Conservation (phyloP, 306 rosid species). For the Trifolium repens region DNA sequence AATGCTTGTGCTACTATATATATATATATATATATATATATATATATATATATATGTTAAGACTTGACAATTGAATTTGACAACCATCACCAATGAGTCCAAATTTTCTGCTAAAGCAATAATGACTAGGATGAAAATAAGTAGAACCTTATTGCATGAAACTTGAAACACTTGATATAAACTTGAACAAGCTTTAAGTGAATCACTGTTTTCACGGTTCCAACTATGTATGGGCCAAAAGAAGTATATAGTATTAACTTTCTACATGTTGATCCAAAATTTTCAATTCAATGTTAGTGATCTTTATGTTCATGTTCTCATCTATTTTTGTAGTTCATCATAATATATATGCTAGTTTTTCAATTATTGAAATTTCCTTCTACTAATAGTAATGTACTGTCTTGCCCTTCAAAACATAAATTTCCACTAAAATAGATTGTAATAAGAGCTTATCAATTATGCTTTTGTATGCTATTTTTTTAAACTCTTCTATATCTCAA, state of each 20-base stretch:
- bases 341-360: not conserved
- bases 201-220: conserved; percentile 31
- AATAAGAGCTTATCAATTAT: not conserved
- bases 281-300: not conserved
- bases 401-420: conserved; percentile 11
- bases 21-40: not conserved
- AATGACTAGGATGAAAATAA: conserved; percentile 22
- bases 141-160: conserved; percentile 22
- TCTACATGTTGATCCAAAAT: not conserved
- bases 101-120: conserved; percentile 40
- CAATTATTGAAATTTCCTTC: not conserved
- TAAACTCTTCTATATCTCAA: not conserved
- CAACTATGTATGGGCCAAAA: conserved; percentile 31
- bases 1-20: not conserved
- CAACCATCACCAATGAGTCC: conserved; percentile 37
- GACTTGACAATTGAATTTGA: conserved; percentile 27
- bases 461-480: not conserved
- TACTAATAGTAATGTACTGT: not conserved
- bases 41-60: not conserved
- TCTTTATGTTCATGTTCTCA: conserved; percentile 25
- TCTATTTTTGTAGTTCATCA: conserved; percentile 1
- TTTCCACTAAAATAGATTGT: not conserved
- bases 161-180: conserved; percentile 2
- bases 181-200: conserved; percentile 34
- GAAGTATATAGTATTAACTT: conserved; percentile 16